Evolutionary conservation across 352 stramenopile species (phyloP).

Genomic region (Phytopythium ostracodes): DNA sequence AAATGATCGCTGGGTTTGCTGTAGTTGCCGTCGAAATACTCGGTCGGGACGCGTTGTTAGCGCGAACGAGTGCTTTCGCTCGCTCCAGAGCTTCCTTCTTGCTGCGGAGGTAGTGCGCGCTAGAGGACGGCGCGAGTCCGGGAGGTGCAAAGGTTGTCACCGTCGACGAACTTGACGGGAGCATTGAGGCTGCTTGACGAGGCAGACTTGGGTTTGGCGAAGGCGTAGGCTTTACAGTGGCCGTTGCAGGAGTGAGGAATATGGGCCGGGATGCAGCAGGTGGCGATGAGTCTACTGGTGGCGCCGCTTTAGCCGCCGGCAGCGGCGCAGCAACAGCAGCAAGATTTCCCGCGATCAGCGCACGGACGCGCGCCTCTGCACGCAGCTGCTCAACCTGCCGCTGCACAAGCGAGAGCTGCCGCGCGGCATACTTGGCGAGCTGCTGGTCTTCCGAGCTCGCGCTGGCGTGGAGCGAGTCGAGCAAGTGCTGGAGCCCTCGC

Average conservation of each 20-base stretch:
- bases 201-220: neutral
- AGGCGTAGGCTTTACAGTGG: neutral
- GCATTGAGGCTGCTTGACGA: neutral
- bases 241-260: neutral
- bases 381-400: slow-evolving; percentile 46
- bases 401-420: slow-evolving; percentile 51
- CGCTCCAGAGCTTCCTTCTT: slow-evolving; percentile 29
- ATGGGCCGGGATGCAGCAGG: slow-evolving; percentile 8
- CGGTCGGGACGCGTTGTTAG: slow-evolving; percentile 11
- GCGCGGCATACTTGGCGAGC: slow-evolving; percentile 51
- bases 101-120: slow-evolving; percentile 9
- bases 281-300: neutral
- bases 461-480: slow-evolving; percentile 27
- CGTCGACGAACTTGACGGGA: neutral
- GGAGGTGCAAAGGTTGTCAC: no score
- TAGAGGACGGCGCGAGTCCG: neutral
- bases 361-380: slow-evolving; percentile 48
- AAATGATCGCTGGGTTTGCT: neutral
- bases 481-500: slow-evolving; percentile 27
- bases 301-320: neutral
- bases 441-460: slow-evolving; percentile 35
- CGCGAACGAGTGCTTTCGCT: slow-evolving; percentile 30
- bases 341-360: slow-evolving; percentile 25
- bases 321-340: neutral
- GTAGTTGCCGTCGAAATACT: neutral